Percentiles rank a stretch among this genome's conserved stretches.
phyloP scores from a whole-genome alignment of 495 filamentous ascomycete species.

The Viridothelium virens region DNA sequence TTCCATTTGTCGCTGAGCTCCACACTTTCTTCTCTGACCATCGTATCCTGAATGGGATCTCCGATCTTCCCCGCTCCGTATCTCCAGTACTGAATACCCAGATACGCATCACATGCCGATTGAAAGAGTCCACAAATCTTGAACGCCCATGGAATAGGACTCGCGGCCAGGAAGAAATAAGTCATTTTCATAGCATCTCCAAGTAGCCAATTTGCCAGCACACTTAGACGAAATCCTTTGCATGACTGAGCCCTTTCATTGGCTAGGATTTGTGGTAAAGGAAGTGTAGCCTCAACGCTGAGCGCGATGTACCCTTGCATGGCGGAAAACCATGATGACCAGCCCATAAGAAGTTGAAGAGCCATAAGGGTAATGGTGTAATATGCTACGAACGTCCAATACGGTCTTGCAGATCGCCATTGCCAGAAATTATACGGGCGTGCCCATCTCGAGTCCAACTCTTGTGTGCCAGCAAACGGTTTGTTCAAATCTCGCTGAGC shows the following conservation, averaged over 20 bases:
- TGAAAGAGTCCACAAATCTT: conserved; percentile 91
- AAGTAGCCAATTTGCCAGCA: conserved; percentile 78
- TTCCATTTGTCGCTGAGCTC: background rate
- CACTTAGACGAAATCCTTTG: conserved; percentile 81
- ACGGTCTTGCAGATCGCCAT: conserved; percentile 79
- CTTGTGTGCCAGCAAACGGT: conserved; percentile 50
- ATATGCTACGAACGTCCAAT: conserved; percentile 79
- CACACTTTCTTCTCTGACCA: background rate
- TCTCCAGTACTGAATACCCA: conserved; percentile 80
- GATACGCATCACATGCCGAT: conserved; percentile 70
- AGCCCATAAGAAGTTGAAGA: conserved; percentile 65
- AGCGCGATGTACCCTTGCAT: conserved; percentile 78
- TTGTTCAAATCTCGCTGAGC: conserved; percentile 22
- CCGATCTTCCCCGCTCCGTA: conserved; percentile 47
- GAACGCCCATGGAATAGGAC: conserved; percentile 77
- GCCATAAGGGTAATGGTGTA: conserved; percentile 56
- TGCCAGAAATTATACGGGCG: conserved; percentile 93
- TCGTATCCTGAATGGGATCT: background rate
- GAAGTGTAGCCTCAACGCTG: conserved; percentile 79
- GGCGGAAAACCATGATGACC: conserved; percentile 57
- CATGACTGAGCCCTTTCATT: conserved; percentile 74
- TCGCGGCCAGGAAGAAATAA: conserved; percentile 62
- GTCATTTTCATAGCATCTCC: conserved; percentile 95
- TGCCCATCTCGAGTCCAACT: conserved; percentile 33
- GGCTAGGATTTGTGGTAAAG: conserved; percentile 77